These are phyloP conservation scores for Saposhnikovia divaricata DNA, from an alignment of 129 eudicot species.

Conservation along the genomic window DNA sequence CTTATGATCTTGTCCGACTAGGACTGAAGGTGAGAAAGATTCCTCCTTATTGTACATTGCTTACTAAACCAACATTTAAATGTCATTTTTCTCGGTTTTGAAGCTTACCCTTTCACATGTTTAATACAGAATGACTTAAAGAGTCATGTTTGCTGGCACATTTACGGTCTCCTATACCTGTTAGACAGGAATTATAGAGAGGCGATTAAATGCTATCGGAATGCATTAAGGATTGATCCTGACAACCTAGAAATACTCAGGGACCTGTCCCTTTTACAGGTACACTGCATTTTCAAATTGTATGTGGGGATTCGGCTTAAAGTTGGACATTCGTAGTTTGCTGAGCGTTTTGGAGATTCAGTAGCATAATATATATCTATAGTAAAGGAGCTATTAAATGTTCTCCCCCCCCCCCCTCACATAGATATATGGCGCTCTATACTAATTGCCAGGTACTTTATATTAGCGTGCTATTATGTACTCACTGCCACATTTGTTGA, in stretches of 20 bases:
- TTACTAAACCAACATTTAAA: not conserved
- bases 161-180: conserved; percentile 91
- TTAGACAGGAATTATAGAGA: conserved; percentile 96
- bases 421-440: not conserved
- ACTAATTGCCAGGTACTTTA: not conserved
- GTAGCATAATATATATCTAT: not conserved
- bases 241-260: conserved; percentile 96
- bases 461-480: not conserved
- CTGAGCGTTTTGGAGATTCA: not conserved
- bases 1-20: conserved; percentile 92
- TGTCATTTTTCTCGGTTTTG: not conserved
- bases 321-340: not conserved
- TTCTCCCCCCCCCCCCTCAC: not conserved
- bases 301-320: not conserved
- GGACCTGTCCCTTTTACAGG: conserved; percentile 96
- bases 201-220: conserved; percentile 93
- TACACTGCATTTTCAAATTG: conserved; percentile 11
- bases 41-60: not conserved
- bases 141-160: conserved; percentile 99
- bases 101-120: not conserved
- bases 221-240: conserved; percentile 98
- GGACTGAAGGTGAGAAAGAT: conserved; percentile 70
- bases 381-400: not conserved
- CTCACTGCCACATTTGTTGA: not conserved
- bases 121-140: conserved; percentile 85